Base-by-base conservation (phyloP, 2,329 filamentous ascomycete genomes). In the Colletotrichum agaves region DNA sequence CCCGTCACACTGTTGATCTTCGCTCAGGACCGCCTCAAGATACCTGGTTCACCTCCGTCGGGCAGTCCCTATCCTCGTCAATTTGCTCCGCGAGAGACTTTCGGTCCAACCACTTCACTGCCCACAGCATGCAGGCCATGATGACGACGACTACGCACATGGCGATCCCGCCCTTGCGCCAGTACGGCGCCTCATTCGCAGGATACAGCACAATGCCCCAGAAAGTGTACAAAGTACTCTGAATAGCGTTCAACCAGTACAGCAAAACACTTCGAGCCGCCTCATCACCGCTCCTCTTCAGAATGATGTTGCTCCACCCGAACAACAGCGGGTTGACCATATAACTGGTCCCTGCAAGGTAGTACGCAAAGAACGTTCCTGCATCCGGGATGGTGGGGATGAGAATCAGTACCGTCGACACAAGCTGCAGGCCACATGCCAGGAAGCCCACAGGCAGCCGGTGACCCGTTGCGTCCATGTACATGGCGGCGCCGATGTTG, bases 141-240 rank as follows among this genome's bases (percentile, higher is more conserved):
- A 61, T 17, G 12, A 52, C 58, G 15, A 61, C 37, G 15, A 61
- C 58, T 19, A 61, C 58, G 37, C 58, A 61, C 37, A 76, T 73
- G 0, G 72, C 67, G 27, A 76, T 76, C 3, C 71, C 72, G 0
- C 75, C 75, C 21, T 72, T 76, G 41, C 71, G 69, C 72, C 81
- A 82, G 59, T 82, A 82, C 3, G 81, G 80, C 0, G 80, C 80
- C 65, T 83, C 79, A 5, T 75, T 76, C 0, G 80, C 80, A 12
- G 79, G 74, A 49, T 83, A 83, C 7, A 84, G 69, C 0, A 75
- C 72, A 5, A 83, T 81, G 0, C 81, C 81, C 81, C 81, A 83
- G 55, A 82, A 83, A 0, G 82, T 82, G 67, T 80, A 83, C 27
- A 83, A 65, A 1, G 79, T 72, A 46, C 76, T 77, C 13, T 78